Evolutionary conservation across 192 early-diverging fungal species (phyloP).

Genomic region (Coemansia sp.): DNA sequence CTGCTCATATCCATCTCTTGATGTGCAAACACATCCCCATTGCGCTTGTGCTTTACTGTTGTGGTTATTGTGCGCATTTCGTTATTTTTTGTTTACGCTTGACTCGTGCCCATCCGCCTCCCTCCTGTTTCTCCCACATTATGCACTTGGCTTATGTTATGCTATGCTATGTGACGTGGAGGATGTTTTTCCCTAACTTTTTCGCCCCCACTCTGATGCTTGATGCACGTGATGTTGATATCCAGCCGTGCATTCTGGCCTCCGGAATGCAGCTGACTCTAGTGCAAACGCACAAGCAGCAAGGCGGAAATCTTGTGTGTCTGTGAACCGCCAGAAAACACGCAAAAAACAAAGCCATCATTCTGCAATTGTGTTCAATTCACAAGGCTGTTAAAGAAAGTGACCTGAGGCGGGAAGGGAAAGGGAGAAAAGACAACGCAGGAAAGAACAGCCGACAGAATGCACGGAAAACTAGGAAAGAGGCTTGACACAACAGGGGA

Average conservation of each 20-base stretch:
- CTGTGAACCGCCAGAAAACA: background rate
- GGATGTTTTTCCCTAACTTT: background rate
- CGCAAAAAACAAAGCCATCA: background rate
- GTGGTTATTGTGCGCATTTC: background rate
- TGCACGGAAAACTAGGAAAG: background rate
- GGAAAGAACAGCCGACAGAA: background rate
- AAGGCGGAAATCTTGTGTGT: background rate
- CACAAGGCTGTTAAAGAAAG: no score
- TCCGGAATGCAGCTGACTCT: background rate
- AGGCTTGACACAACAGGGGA: slow-evolving; percentile 1
- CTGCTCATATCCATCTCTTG: slow-evolving; percentile 6
- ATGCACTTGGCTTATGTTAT: background rate
- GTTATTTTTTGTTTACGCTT: slow-evolving; percentile 3
- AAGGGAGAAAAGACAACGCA: background rate
- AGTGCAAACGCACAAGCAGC: slow-evolving; percentile 1
- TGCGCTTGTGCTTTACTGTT: background rate
- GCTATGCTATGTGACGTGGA: background rate
- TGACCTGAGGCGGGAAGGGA: no score
- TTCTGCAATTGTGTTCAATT: background rate
- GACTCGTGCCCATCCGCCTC: background rate
- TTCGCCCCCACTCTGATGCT: background rate
- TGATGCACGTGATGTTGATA: background rate
- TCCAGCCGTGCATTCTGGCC: background rate
- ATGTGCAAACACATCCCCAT: background rate
- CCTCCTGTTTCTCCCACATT: background rate